These are phyloP conservation scores for Suillus sp. DNA, from an alignment of 768 basidiomycete species.

Conservation along the genomic window DNA sequence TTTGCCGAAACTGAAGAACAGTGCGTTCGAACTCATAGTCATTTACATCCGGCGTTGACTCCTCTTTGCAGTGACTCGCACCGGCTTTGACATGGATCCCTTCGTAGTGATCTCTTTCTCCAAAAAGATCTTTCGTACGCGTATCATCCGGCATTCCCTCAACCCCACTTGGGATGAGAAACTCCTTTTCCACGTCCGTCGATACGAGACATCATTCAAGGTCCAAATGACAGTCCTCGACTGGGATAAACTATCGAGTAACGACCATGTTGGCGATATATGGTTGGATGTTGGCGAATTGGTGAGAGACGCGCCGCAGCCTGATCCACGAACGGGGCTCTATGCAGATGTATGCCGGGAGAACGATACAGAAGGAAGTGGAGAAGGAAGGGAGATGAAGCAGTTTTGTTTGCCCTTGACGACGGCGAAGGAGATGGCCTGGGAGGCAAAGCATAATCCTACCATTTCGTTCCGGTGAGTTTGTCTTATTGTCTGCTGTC, in stretches of 20 bases:
- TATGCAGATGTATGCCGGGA: slow-evolving; percentile 32
- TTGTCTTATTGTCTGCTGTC: slow-evolving; percentile 20
- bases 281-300: slow-evolving; percentile 72
- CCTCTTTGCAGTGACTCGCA: slow-evolving; percentile 65
- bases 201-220: slow-evolving; percentile 79
- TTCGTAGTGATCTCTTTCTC: slow-evolving; percentile 96
- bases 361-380: slow-evolving; percentile 45
- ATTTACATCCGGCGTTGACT: slow-evolving; percentile 8
- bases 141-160: slow-evolving; percentile 79
- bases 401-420: slow-evolving; percentile 68
- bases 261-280: slow-evolving; percentile 87
- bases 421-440: slow-evolving; percentile 62
- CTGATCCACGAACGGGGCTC: slow-evolving; percentile 54
- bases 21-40: slow-evolving; percentile 48
- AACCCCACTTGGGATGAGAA: slow-evolving; percentile 96
- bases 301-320: slow-evolving; percentile 65
- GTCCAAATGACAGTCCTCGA: slow-evolving; percentile 86
- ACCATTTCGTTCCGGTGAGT: slow-evolving; percentile 62
- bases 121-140: slow-evolving; percentile 95
- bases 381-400: slow-evolving; percentile 52
- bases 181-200: slow-evolving; percentile 89
- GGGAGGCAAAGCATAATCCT: slow-evolving; percentile 77
- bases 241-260: slow-evolving; percentile 92
- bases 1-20: slow-evolving; percentile 83
- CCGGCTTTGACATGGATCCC: slow-evolving; percentile 96